Evolutionary conservation across 345 rosid genomes (phyloP).

Genomic region (Boechera stricta): DNA sequence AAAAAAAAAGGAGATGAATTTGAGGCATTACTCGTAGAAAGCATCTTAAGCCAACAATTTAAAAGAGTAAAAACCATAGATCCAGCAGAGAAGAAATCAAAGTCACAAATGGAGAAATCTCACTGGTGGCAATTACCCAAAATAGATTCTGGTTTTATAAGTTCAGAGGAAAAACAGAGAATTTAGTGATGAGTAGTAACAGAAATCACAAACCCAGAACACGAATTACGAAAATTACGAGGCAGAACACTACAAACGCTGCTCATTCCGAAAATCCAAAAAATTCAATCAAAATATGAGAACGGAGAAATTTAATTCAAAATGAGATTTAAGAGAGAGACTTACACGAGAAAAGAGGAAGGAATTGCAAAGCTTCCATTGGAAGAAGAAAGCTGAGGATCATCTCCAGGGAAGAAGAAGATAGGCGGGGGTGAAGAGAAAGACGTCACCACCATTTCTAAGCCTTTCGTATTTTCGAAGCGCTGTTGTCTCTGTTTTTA

Average conservation of each 20-base stretch:
- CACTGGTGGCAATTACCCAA: conserved; percentile 14
- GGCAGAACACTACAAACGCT: conserved; percentile 1
- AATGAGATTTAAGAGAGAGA: neutral
- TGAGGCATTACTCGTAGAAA: neutral
- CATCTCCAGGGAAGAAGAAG: conserved; percentile 35
- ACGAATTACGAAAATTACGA: neutral
- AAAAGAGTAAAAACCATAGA: too few species aligned
- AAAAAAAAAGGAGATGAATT: neutral
- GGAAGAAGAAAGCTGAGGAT: conserved; percentile 14
- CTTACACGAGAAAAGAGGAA: conserved; percentile 30
- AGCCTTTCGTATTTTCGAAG: conserved; percentile 38
- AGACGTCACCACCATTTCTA: conserved; percentile 51
- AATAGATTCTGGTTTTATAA: neutral
- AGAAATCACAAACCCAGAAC: conserved; percentile 10
- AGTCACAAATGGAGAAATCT: conserved; percentile 1
- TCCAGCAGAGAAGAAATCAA: neutral
- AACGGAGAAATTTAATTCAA: conserved; percentile 11
- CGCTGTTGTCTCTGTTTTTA: conserved; percentile 25
- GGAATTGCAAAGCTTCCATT: conserved; percentile 1
- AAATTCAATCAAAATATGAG: neutral
- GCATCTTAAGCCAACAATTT: neutral
- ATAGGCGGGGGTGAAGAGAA: conserved; percentile 38
- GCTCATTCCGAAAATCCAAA: conserved; percentile 17
- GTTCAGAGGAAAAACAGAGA: neutral
- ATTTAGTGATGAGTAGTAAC: neutral